Conservation (phyloP, 2,329 filamentous ascomycete species). For the Ophiostoma piceae region DNA sequence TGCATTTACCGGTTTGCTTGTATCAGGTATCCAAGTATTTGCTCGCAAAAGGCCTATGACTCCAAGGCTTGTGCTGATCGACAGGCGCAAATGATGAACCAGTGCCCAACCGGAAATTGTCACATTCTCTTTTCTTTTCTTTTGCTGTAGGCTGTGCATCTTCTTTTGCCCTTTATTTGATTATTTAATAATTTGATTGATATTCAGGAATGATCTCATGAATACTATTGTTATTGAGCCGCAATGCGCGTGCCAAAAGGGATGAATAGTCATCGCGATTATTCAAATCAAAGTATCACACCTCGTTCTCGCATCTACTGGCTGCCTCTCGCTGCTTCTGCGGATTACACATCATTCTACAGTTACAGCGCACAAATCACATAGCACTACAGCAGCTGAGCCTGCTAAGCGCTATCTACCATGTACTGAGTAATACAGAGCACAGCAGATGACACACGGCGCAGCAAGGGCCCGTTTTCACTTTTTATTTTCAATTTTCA, state of each 20-base stretch:
- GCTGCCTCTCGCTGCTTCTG: conserved; percentile 13
- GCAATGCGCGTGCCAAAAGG: neutral
- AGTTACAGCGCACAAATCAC: neutral
- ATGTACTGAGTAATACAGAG: neutral
- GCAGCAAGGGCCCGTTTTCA: conserved; percentile 2
- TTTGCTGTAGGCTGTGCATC: neutral
- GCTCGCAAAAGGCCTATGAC: neutral
- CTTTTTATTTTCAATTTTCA: neutral
- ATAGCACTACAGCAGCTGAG: neutral
- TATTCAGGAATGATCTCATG: neutral
- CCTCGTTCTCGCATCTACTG: neutral
- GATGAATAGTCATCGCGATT: neutral
- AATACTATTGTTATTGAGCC: neutral
- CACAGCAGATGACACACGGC: conserved; percentile 1
- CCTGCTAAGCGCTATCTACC: neutral
- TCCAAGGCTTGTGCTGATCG: neutral
- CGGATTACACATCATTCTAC: neutral
- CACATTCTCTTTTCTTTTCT: conserved; percentile 4
- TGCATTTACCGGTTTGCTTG: neutral
- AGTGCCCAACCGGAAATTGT: conserved; percentile 8
- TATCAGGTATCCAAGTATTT: neutral
- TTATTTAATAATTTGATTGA: neutral
- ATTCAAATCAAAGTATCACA: neutral
- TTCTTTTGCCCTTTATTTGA: neutral
- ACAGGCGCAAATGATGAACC: neutral